phyloP scores from a whole-genome alignment of 371 early-diverging fungal genomes.

The Mucor sp. region DNA sequence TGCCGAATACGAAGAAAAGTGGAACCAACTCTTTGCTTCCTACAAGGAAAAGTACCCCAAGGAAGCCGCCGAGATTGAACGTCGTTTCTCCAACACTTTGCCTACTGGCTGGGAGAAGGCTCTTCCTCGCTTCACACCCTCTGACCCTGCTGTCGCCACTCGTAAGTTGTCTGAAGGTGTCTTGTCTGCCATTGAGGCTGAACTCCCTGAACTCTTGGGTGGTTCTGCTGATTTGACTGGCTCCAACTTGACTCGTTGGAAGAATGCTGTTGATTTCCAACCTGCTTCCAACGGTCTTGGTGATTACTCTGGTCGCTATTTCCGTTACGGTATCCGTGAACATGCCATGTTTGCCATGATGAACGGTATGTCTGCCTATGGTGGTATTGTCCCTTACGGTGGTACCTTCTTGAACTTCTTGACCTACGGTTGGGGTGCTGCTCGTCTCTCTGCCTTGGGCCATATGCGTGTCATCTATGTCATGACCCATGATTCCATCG shows the following conservation, averaged over 20 bases:
- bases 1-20: constrained; percentile 63
- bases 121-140: constrained; percentile 79
- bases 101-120: constrained; percentile 73
- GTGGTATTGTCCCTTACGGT: constrained; percentile 87
- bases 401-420: constrained; percentile 99
- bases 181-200: constrained; percentile 77
- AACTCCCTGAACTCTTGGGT: constrained; percentile 87
- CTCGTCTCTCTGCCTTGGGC: constrained; percentile 91
- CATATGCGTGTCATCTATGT: constrained; percentile 91
- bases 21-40: constrained; percentile 72
- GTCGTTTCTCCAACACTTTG: constrained; percentile 73
- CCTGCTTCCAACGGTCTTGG: constrained; percentile 68
- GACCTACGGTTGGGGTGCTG: constrained; percentile 85
- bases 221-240: constrained; percentile 99
- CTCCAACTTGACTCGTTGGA: constrained; percentile 96
- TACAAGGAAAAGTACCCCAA: constrained; percentile 70
- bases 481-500: constrained; percentile 99
- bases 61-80: constrained; percentile 73
- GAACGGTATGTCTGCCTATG: constrained; percentile 94
- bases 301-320: constrained; percentile 84
- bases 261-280: constrained; percentile 91
- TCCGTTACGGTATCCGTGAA: constrained; percentile 99
- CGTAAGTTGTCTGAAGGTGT: constrained; percentile 85
- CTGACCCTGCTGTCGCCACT: constrained; percentile 83
- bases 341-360: constrained; percentile 98